Percentiles rank a stretch among this genome's conserved stretches.
Conservation (phyloP, 768 basidiomycete species). For the Strobilomyces echinocephalus region DNA sequence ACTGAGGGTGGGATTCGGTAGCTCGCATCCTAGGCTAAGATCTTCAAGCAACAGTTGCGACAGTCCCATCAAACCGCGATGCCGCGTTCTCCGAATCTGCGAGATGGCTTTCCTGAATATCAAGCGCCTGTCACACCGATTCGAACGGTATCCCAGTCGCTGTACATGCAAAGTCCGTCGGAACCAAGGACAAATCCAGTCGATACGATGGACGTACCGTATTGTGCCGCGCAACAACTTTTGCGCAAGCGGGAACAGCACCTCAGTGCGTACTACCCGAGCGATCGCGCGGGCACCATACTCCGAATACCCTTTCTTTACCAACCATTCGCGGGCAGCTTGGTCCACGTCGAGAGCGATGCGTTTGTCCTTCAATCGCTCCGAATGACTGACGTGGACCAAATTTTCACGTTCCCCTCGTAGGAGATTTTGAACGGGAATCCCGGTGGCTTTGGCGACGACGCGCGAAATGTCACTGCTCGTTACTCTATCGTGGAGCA, state of each 20-base stretch:
- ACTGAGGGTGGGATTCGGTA: not conserved
- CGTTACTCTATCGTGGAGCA: conserved; percentile 83
- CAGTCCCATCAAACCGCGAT: not conserved
- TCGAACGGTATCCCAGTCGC: conserved; percentile 61
- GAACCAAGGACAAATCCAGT: not conserved
- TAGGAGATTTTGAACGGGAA: conserved; percentile 82
- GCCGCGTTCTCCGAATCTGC: conserved; percentile 34
- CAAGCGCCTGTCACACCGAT: conserved; percentile 45
- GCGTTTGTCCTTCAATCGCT: conserved; percentile 55
- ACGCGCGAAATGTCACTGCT: conserved; percentile 87
- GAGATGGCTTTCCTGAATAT: conserved; percentile 59
- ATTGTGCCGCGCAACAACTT: conserved; percentile 78
- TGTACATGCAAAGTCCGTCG: conserved; percentile 11
- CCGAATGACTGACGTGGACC: conserved; percentile 63
- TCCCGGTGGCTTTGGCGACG: conserved; percentile 84
- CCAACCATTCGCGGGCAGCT: conserved; percentile 63
- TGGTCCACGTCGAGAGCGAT: conserved; percentile 70
- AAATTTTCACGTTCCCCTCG: conserved; percentile 89
- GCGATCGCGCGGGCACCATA: conserved; percentile 89
- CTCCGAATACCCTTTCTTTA: conserved; percentile 73
- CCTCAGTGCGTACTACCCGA: conserved; percentile 65
- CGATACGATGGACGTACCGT: conserved; percentile 42
- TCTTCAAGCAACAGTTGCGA: not conserved
- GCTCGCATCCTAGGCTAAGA: not conserved
- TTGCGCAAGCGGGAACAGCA: conserved; percentile 78